Percentiles rank a stretch among this genome's conserved stretches.
These are phyloP conservation scores for Cicer pinnatifidum DNA, from an alignment of 306 rosid genomes.

Conservation along the genomic window DNA sequence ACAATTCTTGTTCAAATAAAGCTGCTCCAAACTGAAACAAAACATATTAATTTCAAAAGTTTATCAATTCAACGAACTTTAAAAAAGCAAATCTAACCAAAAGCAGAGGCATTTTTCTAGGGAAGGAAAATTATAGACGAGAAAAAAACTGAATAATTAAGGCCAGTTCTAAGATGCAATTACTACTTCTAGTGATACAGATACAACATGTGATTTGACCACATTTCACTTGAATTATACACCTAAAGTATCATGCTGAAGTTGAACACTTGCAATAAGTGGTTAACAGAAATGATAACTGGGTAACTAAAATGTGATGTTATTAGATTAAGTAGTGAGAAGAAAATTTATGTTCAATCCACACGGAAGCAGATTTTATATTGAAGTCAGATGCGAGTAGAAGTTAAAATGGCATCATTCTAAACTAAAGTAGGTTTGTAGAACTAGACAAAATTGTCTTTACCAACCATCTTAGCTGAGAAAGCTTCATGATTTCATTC, in stretches of 20 bases:
- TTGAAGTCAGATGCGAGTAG: slow-evolving; percentile 25
- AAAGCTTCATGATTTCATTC: slow-evolving; percentile 80
- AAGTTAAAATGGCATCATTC: slow-evolving; percentile 31
- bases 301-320: slow-evolving; percentile 13
- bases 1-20: slow-evolving; percentile 81
- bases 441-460: slow-evolving; percentile 34
- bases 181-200: slow-evolving; percentile 33
- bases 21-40: slow-evolving; percentile 93
- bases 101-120: not conserved
- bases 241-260: slow-evolving; percentile 30
- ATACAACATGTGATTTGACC: slow-evolving; percentile 36
- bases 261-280: slow-evolving; percentile 34
- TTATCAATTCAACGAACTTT: slow-evolving; percentile 41
- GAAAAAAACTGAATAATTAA: slow-evolving; percentile 27
- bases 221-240: slow-evolving; percentile 39
- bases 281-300: not conserved
- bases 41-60: slow-evolving; percentile 42
- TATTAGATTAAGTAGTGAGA: slow-evolving; percentile 29
- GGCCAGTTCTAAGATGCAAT: slow-evolving; percentile 37
- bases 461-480: slow-evolving; percentile 74
- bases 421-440: slow-evolving; percentile 17
- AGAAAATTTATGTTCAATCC: slow-evolving; percentile 7
- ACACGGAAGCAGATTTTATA: slow-evolving; percentile 39
- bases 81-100: slow-evolving; percentile 32
- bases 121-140: slow-evolving; percentile 15